Evolutionary conservation across 352 stramenopile species (phyloP), one percentile per base, ranked within the genome.

Genomic region (Pilasporangium apinafurcum): DNA sequence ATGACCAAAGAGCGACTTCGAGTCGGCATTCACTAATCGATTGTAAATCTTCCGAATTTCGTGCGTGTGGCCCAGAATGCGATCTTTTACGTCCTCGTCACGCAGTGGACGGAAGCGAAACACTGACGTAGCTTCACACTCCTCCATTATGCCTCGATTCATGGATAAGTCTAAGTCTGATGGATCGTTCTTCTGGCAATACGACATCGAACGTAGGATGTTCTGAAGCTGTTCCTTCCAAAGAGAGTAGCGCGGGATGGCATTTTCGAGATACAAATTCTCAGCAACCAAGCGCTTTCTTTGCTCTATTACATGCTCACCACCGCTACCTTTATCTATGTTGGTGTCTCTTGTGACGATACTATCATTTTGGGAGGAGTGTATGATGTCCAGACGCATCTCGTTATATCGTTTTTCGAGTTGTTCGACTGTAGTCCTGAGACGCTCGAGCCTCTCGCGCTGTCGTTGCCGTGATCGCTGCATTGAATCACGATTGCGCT

Each of bases 401-500:
- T 28, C 28, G n/a, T 47, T 47, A 32, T 70, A 70, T 51, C 74
- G 44, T 28, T 44, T 24, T 53, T 78, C 62, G n/a, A 78, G 60
- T 37, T 53, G 40, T 13, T 58, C 26, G 6, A 78, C 51, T 42
- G 58, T 44, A 8, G 38, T 28, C 13, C 59, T 51, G 59, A 78
- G 67, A 21, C 41, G 34, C 13, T 31, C 53, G 9, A 78, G 26
- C 28, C 65, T 56, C 17, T 61, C 53, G 0, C 62, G 54, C 53
- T 78, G 52, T 5, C 62, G 62, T 41, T 48, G 30, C 6, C 65
- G 43, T 5, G 55, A 46, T 36, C 65, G 65, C 46, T 66, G 65
- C 65, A 78, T 78, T 40, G 64, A 64, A 51, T 75, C 64, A 42
- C 64, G 64, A 39, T 75, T 75, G 37, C 57, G 53, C 20, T 63